Conservation (phyloP, 1,139 yeast genomes). For the Lodderomyces elongisporus region DNA sequence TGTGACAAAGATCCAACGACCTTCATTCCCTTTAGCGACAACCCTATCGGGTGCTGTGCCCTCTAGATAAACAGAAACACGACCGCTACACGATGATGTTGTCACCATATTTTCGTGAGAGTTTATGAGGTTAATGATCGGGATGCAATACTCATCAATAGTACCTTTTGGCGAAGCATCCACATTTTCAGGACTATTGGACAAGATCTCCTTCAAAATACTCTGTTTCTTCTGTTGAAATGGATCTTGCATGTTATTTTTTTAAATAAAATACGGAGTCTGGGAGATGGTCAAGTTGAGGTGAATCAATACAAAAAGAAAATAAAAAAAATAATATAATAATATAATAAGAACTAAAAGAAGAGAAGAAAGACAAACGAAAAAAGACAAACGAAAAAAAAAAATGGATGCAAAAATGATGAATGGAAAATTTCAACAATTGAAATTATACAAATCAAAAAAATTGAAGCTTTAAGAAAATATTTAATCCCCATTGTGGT, state of each 20-base stretch:
- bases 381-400: too few species aligned
- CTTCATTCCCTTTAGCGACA: slow-evolving; percentile 86
- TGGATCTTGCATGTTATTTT: slow-evolving; percentile 36
- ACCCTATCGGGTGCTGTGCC: slow-evolving; percentile 46
- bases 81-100: slow-evolving; percentile 84
- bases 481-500: too few species aligned
- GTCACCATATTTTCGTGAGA: slow-evolving; percentile 66
- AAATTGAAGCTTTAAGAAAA: too few species aligned
- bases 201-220: slow-evolving; percentile 52
- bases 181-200: slow-evolving; percentile 39
- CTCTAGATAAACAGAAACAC: slow-evolving; percentile 76
- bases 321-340: background rate
- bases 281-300: slow-evolving; percentile 4
- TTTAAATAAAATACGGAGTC: background rate
- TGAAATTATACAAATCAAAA: too few species aligned
- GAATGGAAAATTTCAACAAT: too few species aligned
- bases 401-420: too few species aligned
- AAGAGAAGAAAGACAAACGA: too few species aligned
- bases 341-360: background rate
- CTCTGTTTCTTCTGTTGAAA: slow-evolving; percentile 65
- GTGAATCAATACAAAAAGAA: too few species aligned
- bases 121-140: slow-evolving; percentile 66
- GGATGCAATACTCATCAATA: slow-evolving; percentile 66
- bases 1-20: slow-evolving; percentile 78
- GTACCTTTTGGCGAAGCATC: slow-evolving; percentile 86